phyloP scores from a whole-genome alignment of 257 asterid species.

The Voacanga thouarsii region DNA sequence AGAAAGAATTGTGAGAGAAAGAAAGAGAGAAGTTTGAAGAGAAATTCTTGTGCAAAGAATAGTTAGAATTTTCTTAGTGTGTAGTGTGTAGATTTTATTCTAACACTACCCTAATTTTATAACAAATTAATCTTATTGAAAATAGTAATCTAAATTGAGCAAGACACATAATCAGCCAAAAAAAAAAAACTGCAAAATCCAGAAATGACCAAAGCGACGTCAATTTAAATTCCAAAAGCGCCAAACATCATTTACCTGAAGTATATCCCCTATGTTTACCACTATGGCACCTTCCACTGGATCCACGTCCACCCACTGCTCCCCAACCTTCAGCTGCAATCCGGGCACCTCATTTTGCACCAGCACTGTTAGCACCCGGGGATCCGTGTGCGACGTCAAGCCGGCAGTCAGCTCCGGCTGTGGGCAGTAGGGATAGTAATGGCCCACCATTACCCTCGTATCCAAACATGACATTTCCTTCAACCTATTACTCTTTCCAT shows the following conservation, averaged over 20 bases:
- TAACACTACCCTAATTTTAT: no score
- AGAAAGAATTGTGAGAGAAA: no score
- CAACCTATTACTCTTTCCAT: conserved; percentile 7
- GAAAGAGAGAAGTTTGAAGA: no score
- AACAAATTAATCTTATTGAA: no score
- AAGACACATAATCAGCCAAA: background rate
- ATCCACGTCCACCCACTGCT: conserved; percentile 40
- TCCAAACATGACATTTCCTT: conserved; percentile 34
- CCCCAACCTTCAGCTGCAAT: conserved; percentile 43
- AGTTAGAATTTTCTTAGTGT: no score
- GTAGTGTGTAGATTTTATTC: no score
- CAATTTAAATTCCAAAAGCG: background rate
- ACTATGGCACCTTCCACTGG: conserved; percentile 40
- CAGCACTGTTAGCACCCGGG: conserved; percentile 36
- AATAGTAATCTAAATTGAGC: no score
- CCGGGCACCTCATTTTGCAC: conserved; percentile 45
- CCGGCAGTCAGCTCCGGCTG: conserved; percentile 43
- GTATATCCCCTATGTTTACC: conserved; percentile 43
- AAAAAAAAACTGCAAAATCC: no score
- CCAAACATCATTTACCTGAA: conserved; percentile 28
- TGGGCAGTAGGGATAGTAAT: conserved; percentile 45
- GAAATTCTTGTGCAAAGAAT: no score
- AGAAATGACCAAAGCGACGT: background rate
- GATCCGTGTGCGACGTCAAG: conserved; percentile 37
- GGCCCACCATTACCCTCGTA: conserved; percentile 31